phyloP scores from a whole-genome alignment of 805 yeast species.

The Lachancea sp. region DNA sequence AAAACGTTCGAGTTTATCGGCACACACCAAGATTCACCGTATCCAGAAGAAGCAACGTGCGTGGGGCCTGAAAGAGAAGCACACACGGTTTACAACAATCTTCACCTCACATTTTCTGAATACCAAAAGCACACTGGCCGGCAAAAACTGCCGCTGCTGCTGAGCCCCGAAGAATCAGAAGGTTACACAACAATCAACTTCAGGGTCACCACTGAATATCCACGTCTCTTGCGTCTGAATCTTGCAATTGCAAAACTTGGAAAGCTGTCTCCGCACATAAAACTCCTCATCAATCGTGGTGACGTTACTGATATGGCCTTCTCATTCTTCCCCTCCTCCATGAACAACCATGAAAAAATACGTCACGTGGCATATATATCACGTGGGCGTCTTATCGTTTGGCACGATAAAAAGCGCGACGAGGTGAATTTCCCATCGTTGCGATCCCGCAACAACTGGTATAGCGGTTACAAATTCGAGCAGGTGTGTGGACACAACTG shows the following conservation, averaged over 20 bases:
- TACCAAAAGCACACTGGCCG: neutral
- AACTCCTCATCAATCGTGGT: constrained; percentile 5
- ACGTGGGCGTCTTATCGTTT: constrained; percentile 3
- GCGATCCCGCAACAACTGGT: constrained; percentile 4
- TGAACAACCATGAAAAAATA: constrained; percentile 1
- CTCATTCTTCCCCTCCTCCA: neutral
- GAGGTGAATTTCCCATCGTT: constrained; percentile 1
- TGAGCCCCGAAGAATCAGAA: neutral
- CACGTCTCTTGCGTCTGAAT: neutral
- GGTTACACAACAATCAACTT: neutral
- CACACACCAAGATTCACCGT: neutral
- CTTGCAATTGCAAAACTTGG: neutral
- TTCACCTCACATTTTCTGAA: neutral
- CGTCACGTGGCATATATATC: constrained; percentile 1
- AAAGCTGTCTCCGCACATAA: neutral
- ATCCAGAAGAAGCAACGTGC: neutral
- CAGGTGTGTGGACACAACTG: constrained; percentile 3
- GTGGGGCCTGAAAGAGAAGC: neutral
- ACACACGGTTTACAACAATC: constrained; percentile 2
- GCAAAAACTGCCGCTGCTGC: neutral
- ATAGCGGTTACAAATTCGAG: constrained; percentile 8
- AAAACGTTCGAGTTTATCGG: constrained; percentile 1
- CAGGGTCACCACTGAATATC: neutral
- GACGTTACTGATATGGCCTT: constrained; percentile 6
- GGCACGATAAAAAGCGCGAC: constrained; percentile 3